Conservation (phyloP, 2,329 filamentous ascomycete genomes). For the Alternaria infectoria region DNA sequence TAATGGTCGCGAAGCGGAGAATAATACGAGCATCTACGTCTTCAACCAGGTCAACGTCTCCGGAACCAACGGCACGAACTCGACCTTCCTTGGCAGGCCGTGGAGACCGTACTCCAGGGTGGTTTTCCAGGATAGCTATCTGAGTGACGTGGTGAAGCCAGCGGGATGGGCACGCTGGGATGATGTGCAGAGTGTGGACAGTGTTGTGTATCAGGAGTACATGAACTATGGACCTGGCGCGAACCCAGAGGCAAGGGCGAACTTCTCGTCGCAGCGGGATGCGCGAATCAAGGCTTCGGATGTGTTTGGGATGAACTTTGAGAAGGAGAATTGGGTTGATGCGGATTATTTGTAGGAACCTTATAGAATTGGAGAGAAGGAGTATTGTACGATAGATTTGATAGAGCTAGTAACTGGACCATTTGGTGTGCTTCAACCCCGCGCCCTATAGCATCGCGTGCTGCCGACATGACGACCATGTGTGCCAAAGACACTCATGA, state of each 20-base stretch:
- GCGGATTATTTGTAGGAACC: constrained; percentile 1
- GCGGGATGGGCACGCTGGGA: constrained; percentile 59
- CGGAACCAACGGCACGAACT: constrained; percentile 41
- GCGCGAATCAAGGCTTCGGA: constrained; percentile 11
- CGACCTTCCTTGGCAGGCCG: constrained; percentile 57
- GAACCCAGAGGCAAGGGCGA: background rate
- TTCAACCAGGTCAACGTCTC: constrained; percentile 58
- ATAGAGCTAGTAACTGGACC: background rate
- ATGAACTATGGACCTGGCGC: constrained; percentile 26
- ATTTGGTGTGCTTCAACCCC: background rate
- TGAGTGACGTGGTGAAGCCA: constrained; percentile 62
- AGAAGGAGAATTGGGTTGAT: constrained; percentile 27
- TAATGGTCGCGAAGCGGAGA: constrained; percentile 23
- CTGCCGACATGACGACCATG: accelerated
- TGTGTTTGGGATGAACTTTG: constrained; percentile 17
- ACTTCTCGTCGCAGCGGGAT: constrained; percentile 14
- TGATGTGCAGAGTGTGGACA: constrained; percentile 17
- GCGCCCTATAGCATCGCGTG: background rate
- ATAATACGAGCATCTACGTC: constrained; percentile 55
- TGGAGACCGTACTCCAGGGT: constrained; percentile 58
- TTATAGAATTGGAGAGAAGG: accelerated
- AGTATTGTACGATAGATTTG: background rate
- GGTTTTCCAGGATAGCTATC: constrained; percentile 55
- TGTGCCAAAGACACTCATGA: background rate
- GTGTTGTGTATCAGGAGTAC: constrained; percentile 23